Conservation (phyloP, 495 filamentous ascomycete genomes). For the Trichoderma reesei region DNA sequence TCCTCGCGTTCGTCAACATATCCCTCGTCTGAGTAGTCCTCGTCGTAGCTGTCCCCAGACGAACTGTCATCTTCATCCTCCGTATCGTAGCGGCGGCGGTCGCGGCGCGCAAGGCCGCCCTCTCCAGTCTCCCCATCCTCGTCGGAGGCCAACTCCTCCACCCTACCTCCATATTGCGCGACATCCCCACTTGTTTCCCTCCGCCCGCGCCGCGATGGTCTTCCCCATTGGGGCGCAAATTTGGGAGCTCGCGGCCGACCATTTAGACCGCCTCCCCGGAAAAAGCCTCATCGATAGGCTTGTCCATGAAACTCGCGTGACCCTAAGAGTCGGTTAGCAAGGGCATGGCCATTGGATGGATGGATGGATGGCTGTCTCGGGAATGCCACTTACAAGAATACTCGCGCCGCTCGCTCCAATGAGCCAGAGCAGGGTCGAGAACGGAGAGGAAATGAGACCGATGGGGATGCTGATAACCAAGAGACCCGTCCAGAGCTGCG, state of each 20-base stretch:
- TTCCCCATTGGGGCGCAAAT: constrained; percentile 92
- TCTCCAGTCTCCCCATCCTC: constrained; percentile 31
- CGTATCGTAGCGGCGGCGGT: constrained; percentile 35
- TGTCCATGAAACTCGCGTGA: constrained; percentile 93
- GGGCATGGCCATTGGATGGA: background rate
- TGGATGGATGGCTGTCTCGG: background rate
- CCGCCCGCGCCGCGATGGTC: constrained; percentile 83
- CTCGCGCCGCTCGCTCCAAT: constrained; percentile 86
- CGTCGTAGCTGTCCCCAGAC: background rate
- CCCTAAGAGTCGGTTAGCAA: constrained; percentile 31
- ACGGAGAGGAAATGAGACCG: constrained; percentile 70
- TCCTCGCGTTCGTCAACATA: constrained; percentile 57
- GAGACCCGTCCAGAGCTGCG: constrained; percentile 87
- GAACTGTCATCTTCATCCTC: constrained; percentile 31
- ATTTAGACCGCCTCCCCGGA: constrained; percentile 99
- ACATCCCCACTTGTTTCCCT: constrained; percentile 45
- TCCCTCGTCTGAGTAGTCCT: constrained; percentile 37
- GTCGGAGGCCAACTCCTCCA: constrained; percentile 59
- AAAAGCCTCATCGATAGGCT: constrained; percentile 99
- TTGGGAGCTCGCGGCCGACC: constrained; percentile 99
- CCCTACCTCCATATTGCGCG: constrained; percentile 37
- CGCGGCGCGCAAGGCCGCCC: constrained; percentile 31
- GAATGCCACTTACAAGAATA: constrained; percentile 42
- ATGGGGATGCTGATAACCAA: constrained; percentile 73
- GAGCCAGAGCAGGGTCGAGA: constrained; percentile 80